Base-by-base conservation (phyloP, 2,329 filamentous ascomycete genomes). In the Rasamsonia emersonii region DNA sequence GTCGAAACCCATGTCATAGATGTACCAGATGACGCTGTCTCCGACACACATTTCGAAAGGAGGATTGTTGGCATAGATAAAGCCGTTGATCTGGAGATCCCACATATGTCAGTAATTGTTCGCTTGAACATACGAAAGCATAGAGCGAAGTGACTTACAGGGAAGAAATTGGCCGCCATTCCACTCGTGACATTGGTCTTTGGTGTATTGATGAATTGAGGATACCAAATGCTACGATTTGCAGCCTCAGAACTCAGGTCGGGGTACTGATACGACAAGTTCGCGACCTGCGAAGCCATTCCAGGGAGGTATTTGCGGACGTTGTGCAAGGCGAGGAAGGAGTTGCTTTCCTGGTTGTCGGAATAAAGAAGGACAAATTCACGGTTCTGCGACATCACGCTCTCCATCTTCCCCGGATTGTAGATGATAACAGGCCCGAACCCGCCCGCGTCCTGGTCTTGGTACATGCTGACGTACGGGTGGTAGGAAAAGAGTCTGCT, bases 1-100 rank as follows among this genome's bases (percentile, higher is more conserved):
- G 9, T 40, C 44, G 14, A 42, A 47, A 7, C 48, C 44, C 30
- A 45, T 46, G 16, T 30, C 37, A 15, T 30, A 38, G 3, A 48
- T 34, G 29, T 53, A 53, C 50, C 49, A 54, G 32, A 53, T 50
- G n/a, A 47, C 47, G 7, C 43, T 37, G 24, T 54, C 50, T 32
- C 44, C 33, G 2, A 44, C 17, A 33, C 49, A 53, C 45, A 51
- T 53, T 24, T 52, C 40, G 39, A 49, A 53, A 7, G 41, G 35
- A 5, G 50, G 49, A 18, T 40, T 44, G 35, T 53, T 53, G 29
- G 40, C 39, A 31, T 47, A 47, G 24, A 53, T 38, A 37, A 44
- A 51, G 11, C 50, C 47, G 27, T 52, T 54, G 28, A 53, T 42
- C 10, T n/a, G n/a, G n/a, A n/a, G n/a, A 38, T n/a, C n/a, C n/a